Conservation (phyloP, 495 filamentous ascomycete species). For the Glarea lozoyensis region DNA sequence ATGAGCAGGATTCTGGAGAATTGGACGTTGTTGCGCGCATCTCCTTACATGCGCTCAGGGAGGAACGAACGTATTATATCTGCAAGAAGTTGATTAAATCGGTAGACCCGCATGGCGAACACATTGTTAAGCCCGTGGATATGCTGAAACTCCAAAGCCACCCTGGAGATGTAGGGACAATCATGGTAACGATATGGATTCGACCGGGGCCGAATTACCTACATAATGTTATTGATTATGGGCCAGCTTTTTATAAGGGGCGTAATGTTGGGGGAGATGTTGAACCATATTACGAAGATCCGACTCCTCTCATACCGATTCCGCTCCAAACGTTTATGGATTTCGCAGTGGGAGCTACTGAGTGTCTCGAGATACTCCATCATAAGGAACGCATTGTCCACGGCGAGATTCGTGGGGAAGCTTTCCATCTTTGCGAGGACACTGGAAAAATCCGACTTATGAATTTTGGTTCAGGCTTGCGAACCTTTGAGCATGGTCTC, state of each 20-base stretch:
- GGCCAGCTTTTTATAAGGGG: constrained; percentile 37
- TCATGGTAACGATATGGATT: constrained; percentile 71
- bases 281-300: constrained; percentile 11
- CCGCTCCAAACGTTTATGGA: constrained; percentile 69
- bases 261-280: constrained; percentile 7
- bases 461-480: constrained; percentile 73
- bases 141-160: constrained; percentile 55
- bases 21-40: constrained; percentile 59
- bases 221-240: constrained; percentile 59
- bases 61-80: constrained; percentile 81
- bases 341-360: constrained; percentile 69
- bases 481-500: constrained; percentile 81
- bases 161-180: constrained; percentile 51
- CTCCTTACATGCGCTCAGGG: constrained; percentile 66
- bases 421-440: constrained; percentile 71
- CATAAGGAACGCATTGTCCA: constrained; percentile 76
- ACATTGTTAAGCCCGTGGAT: constrained; percentile 69
- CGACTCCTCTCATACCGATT: constrained; percentile 44
- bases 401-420: constrained; percentile 79
- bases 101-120: constrained; percentile 62
- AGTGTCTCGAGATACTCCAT: constrained; percentile 79
- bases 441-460: constrained; percentile 64
- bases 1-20: constrained; percentile 4
- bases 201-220: constrained; percentile 69
- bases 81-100: constrained; percentile 58